Evolutionary conservation across 202 grass and related monocot genomes (phyloP), one percentile per base, ranked within the genome.

Genomic region (Carex arenaria): DNA sequence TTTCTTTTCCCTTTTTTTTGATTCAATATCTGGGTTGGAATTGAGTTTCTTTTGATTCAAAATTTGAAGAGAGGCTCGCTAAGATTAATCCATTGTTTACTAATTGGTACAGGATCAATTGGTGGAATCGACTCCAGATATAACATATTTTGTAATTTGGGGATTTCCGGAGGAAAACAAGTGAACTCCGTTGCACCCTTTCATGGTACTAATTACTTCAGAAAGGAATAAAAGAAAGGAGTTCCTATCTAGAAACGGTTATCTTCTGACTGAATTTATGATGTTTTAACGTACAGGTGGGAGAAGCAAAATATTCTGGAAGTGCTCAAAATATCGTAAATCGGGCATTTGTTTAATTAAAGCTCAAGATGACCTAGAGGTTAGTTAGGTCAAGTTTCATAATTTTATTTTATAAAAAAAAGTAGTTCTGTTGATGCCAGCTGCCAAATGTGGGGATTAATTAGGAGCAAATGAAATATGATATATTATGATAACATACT

Each of bases 351-450:
- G 64, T 43, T 85, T 87, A 23, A 67, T 78, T 10, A 32, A 54
- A 89, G 57, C 54, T 13, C 71, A 81, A 75, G 78, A 57, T 7
- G 79, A 28, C 55, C 10, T 62, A 40, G 85, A 87, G 89, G 94
- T 88, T 20, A 19, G 73, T 60, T 78, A 38, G 28, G 28, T 57
- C 73, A 55, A 57, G 17, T 34, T 78, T 3, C 42, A 72, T 13
- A 1, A 23, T 59, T 78, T 74, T 28, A 53, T 74, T 74, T 52
- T 52, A 74, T 52, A 30, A 52, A 31, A 42, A 42, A 43, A 10
- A 52, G 23, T 54, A 22, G 65, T 12, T 63, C 12, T 51, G 42
- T 65, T 57, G 30, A 17, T 13, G n/a, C 74, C 64, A 13, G 8
- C 28, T 17, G 79, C 34, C 9, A 7, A 19, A 12, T 0, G 15